A percentile compares a stretch with the other conserved stretches of the same genome.
Evolutionary conservation across 1,284 basidiomycete genomes (phyloP).

Genomic region (Cerioporus squamosus): DNA sequence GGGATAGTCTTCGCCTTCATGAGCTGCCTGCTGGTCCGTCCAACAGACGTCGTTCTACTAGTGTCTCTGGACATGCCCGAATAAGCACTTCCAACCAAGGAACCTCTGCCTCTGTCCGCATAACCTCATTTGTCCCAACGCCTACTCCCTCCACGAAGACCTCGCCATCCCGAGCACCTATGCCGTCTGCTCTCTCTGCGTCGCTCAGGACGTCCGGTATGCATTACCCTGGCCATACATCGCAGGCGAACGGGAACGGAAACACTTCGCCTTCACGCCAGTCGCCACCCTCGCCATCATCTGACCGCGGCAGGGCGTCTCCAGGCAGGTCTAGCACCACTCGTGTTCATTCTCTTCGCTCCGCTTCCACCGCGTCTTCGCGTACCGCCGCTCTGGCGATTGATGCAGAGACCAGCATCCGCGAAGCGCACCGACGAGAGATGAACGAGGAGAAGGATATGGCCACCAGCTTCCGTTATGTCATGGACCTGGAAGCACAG

Average conservation of each 20-base stretch:
- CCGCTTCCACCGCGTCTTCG: conserved; percentile 33
- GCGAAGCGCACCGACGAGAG: conserved; percentile 56
- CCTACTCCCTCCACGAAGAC: conserved; percentile 41
- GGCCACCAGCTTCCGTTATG: conserved; percentile 69
- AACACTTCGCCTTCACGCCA: conserved; percentile 2
- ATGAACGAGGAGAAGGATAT: conserved; percentile 66
- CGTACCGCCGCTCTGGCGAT: conserved; percentile 28
- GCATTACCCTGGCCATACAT: conserved; percentile 50
- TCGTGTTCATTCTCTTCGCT: conserved; percentile 28
- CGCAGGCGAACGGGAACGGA: conserved; percentile 14
- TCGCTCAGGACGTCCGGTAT: conserved; percentile 67
- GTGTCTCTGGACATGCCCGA: conserved; percentile 15
- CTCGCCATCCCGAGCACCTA: conserved; percentile 42
- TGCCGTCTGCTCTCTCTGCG: conserved; percentile 67
- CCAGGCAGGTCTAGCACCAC: conserved; percentile 16
- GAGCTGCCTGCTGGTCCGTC: conserved; percentile 34
- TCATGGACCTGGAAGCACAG: conserved; percentile 64
- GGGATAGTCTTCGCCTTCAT: conserved; percentile 51
- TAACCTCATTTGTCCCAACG: conserved; percentile 62
- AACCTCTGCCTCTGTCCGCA: conserved; percentile 42
- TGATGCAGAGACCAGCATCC: conserved; percentile 34
- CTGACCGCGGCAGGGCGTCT: conserved; percentile 9
- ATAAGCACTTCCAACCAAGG: conserved; percentile 15
- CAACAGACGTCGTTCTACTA: conserved; percentile 12
- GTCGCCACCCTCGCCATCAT: conserved; percentile 19